Evolutionary conservation across 2,329 filamentous ascomycete species (phyloP), one percentile per base, ranked within the genome.

Genomic region (Colletotrichum eleusines): DNA sequence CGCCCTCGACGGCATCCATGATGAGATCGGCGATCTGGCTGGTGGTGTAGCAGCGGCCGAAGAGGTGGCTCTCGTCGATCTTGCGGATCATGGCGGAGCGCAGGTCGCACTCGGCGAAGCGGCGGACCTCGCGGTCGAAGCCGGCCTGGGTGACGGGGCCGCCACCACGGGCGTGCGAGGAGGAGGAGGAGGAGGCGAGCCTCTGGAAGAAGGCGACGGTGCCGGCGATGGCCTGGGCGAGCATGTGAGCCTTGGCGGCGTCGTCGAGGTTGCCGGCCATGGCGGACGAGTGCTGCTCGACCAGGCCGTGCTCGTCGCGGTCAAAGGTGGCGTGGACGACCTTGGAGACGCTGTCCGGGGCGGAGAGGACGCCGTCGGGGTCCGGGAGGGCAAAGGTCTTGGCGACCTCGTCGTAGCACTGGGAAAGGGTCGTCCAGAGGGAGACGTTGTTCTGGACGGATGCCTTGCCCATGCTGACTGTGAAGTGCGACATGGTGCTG

Each of bases 141-240:
- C 75, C 18, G 9, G 67, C 54, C 5, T 57, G 57, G 0, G 77
- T 76, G 1, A 80, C 55, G 4, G 72, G 69, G 14, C 51, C 12
- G 14, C 61, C n/a, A n/a, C n/a, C n/a, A n/a, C n/a, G n/a, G n/a
- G n/a, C n/a, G n/a, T n/a, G n/a, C n/a, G n/a, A n/a, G n/a, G n/a
- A n/a, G 72, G 12, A 65, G 69, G 14, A 67, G 61, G 53, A 12
- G 2, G 42, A 20, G 23, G 66, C 71, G 6, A 81, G 72, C 7
- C 72, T 74, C 35, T 72, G 72, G 61, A 79, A 78, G 53, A 82
- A 58, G 66, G 76, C 61, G 16, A 80, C 76, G 55, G 80, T 76
- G 46, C 78, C 80, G 0, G 79, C 77, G 33, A 82, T 74, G 62
- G 79, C 81, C 70, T 81, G 77, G 20, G 78, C 75, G 46, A 81